Evolutionary conservation across 495 filamentous ascomycete genomes (phyloP), one percentile per base, ranked within the genome.

Genomic region (Rhypophila decipiens): DNA sequence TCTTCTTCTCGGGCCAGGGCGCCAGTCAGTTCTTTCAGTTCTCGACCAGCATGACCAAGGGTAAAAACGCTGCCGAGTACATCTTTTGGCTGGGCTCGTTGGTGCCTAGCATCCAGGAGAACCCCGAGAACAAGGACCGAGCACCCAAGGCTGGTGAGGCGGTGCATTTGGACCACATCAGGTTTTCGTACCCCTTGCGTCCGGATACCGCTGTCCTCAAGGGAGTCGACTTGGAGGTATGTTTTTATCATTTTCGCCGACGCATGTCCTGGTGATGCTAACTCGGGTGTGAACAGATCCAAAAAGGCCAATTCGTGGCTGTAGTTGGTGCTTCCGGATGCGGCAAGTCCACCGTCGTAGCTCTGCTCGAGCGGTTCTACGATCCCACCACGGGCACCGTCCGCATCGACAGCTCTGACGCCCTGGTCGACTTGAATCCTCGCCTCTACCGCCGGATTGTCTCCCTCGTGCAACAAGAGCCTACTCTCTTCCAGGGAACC

Each of bases 241-340:
- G n/a, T n/a, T n/a, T n/a, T n/a, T n/a, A n/a, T n/a, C n/a, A n/a
- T n/a, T n/a, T n/a, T n/a, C n/a, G n/a, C n/a, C n/a, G n/a, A n/a
- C n/a, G n/a, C n/a, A n/a, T n/a, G n/a, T n/a, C n/a, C n/a, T n/a
- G n/a, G n/a, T n/a, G n/a, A n/a, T n/a, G n/a, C n/a, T n/a, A n/a
- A n/a, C n/a, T n/a, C n/a, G n/a, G n/a, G n/a, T n/a, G n/a, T n/a
- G n/a, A n/a, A n/a, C n/a, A n/a, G 10, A 83, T 91, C 50, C 63
- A 76, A 36, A 76, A 78, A 20, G 86, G 87, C 5, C 76, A 84
- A 46, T 85, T 79, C 52, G 78, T 77, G 9, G 87, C 83, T 1
- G 71, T 93, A 21, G 86, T 90, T 3, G 87, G 87, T 5, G 70
- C 84, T 0, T 82, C 76, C 0, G 87, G 87, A 7, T 88, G 82